Percentiles rank a stretch among this genome's conserved stretches.
These are phyloP conservation scores for Boletus holoroseus DNA, from an alignment of 1,284 basidiomycete species.

Conservation along the genomic window DNA sequence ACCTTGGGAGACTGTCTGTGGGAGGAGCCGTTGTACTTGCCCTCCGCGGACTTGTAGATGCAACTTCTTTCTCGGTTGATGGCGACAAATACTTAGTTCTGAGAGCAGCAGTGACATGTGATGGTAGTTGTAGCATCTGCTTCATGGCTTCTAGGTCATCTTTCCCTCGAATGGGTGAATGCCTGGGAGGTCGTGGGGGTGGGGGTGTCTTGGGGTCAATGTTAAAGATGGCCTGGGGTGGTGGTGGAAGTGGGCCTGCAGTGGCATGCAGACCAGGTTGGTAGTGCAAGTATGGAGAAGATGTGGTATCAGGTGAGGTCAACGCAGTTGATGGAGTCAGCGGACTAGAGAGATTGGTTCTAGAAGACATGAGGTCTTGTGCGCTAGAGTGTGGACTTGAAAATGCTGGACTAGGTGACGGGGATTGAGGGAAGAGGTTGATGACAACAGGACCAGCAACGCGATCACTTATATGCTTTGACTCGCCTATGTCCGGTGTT, in stretches of 20 bases:
- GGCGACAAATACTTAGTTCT: slow-evolving; percentile 17
- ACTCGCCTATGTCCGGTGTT: slow-evolving; percentile 55
- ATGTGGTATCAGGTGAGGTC: slow-evolving; percentile 27
- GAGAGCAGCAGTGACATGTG: slow-evolving; percentile 47
- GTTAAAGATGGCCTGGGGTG: slow-evolving; percentile 51
- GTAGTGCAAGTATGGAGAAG: slow-evolving; percentile 50
- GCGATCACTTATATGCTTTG: slow-evolving; percentile 50
- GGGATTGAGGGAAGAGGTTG: slow-evolving; percentile 34
- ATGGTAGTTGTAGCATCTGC: slow-evolving; percentile 52
- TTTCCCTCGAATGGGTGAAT: slow-evolving; percentile 45
- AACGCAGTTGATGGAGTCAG: slow-evolving; percentile 26
- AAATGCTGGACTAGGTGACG: slow-evolving; percentile 24
- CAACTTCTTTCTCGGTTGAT: slow-evolving; percentile 7
- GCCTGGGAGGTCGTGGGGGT: slow-evolving; percentile 61
- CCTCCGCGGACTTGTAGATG: slow-evolving; percentile 6
- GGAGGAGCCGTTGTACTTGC: slow-evolving; percentile 1
- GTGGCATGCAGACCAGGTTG: slow-evolving; percentile 64
- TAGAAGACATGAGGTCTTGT: slow-evolving; percentile 31
- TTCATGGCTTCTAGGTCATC: slow-evolving; percentile 51
- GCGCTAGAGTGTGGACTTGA: slow-evolving; percentile 29
- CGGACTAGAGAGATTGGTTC: slow-evolving; percentile 25
- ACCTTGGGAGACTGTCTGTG: slow-evolving; percentile 23
- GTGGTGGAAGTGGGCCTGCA: slow-evolving; percentile 65
- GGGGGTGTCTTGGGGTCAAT: slow-evolving; percentile 43
- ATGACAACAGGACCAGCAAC: slow-evolving; percentile 57